These are phyloP conservation scores for Oryza rufipogon DNA, from an alignment of 176 grass and related monocot species.

Conservation along the genomic window DNA sequence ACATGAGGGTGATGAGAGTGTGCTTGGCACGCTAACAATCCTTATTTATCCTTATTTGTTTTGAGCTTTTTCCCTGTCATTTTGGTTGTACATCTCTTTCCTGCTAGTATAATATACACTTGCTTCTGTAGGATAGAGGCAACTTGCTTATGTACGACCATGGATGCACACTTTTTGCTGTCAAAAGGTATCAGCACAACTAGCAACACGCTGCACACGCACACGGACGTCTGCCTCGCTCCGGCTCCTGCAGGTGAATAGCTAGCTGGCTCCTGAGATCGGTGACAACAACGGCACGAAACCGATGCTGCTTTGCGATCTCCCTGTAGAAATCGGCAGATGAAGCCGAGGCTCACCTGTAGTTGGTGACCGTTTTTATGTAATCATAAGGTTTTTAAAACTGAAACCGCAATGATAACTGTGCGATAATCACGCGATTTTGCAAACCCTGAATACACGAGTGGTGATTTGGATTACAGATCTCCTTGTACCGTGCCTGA, in stretches of 20 bases:
- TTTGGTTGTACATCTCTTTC: not conserved
- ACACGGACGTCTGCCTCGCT: not conserved
- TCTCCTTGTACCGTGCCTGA: not conserved
- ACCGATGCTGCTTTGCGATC: too few species aligned
- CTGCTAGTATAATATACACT: not conserved
- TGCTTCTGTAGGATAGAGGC: not conserved
- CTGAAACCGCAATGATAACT: too few species aligned
- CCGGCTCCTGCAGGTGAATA: not conserved
- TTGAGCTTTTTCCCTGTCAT: not conserved
- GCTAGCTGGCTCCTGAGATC: not conserved
- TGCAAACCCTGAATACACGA: too few species aligned
- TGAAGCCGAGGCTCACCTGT: too few species aligned
- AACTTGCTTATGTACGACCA: not conserved
- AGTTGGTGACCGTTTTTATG: too few species aligned
- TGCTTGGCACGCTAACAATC: not conserved
- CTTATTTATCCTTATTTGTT: not conserved
- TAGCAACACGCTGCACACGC: too few species aligned
- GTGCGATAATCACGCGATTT: too few species aligned
- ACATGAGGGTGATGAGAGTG: not conserved
- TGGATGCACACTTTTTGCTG: not conserved
- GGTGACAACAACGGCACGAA: not conserved
- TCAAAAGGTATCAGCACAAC: not conserved
- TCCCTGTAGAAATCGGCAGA: too few species aligned
- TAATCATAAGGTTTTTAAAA: too few species aligned
- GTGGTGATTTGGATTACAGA: too few species aligned